Evolutionary conservation across 2,329 filamentous ascomycete genomes (phyloP), one percentile per base, ranked within the genome.

Genomic region (Cladosporium sp.): DNA sequence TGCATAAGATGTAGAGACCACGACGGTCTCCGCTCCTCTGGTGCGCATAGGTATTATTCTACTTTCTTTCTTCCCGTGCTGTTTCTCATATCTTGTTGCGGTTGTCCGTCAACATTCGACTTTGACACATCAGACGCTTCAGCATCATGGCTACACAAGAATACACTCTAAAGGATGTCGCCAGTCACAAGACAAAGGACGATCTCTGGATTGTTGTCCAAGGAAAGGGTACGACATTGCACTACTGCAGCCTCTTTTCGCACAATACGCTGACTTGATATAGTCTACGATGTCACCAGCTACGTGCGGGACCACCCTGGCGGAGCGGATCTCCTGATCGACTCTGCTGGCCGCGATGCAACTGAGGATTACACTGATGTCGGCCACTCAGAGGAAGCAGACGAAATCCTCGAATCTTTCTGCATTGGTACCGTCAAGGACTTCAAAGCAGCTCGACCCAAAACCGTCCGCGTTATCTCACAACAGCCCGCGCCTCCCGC

Each of bases 141-240:
- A 19, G 19, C 24, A 44, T 12, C 24, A 55, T 55, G 52, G 40
- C 40, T 2, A 44, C 28, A 13, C 25, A 55, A 36, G 40, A 37
- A 4, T 47, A 55, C 32, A 47, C 40, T 13, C 32, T 55, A 78
- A 92, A 96, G 70, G 93, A 97, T 77, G 82, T 97, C 32, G 89
- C 90, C 61, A 93, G 96, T 83, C 93, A 97, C 81, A 97, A 97
- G 83, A 94, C 84, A 74, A 96, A 96, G 81, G 90, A 91, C 17
- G 90, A 96, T 72, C 80, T 97, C 17, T 97, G 93, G 93, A 94
- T 97, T 58, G 91, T 91, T 1, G 92, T 97, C 70, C 97, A 97
- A 86, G 93, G 92, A 39, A 75, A 84, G 56, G 62, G 63, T 62
- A 47, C 44, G 45, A 17, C 15, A 7, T 22, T 32, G 8, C 15